Percentiles rank a stretch among this genome's conserved stretches.
Evolutionary conservation across 352 stramenopile species (phyloP).

Genomic region (Globisporangium uncinulatum): DNA sequence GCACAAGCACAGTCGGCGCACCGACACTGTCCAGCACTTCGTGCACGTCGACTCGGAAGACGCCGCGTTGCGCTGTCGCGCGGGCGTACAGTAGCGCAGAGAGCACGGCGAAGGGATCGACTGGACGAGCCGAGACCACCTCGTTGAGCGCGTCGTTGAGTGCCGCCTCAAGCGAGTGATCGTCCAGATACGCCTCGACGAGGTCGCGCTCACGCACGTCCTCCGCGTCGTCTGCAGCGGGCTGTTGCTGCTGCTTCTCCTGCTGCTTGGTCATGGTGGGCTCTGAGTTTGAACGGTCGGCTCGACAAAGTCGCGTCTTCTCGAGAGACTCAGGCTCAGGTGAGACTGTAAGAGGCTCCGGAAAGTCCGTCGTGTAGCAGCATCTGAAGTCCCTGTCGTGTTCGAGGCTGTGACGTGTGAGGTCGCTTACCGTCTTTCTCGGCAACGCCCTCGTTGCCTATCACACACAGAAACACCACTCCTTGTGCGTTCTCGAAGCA

Average conservation of each 20-base stretch:
- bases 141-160: slow-evolving; percentile 74
- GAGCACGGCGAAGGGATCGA: slow-evolving; percentile 68
- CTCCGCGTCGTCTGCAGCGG: slow-evolving; percentile 2
- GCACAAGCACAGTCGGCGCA: slow-evolving; percentile 37
- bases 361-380: too few species aligned
- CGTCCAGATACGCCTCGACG: slow-evolving; percentile 64
- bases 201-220: slow-evolving; percentile 58
- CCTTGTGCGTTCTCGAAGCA: too few species aligned
- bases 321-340: too few species aligned
- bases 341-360: too few species aligned
- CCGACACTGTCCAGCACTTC: slow-evolving; percentile 43
- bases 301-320: too few species aligned
- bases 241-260: neutral
- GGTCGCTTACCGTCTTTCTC: too few species aligned
- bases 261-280: slow-evolving; percentile 2
- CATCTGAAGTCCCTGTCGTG: too few species aligned
- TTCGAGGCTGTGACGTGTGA: too few species aligned
- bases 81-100: slow-evolving; percentile 51
- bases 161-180: slow-evolving; percentile 59
- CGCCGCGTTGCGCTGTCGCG: slow-evolving; percentile 55
- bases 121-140: slow-evolving; percentile 52
- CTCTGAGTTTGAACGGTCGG: neutral
- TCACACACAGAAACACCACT: too few species aligned
- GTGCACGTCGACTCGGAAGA: slow-evolving; percentile 57
- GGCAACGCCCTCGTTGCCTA: too few species aligned